Evolutionary conservation across 768 basidiomycete genomes (phyloP).

Genomic region (Lepiota brunneoincarnata): DNA sequence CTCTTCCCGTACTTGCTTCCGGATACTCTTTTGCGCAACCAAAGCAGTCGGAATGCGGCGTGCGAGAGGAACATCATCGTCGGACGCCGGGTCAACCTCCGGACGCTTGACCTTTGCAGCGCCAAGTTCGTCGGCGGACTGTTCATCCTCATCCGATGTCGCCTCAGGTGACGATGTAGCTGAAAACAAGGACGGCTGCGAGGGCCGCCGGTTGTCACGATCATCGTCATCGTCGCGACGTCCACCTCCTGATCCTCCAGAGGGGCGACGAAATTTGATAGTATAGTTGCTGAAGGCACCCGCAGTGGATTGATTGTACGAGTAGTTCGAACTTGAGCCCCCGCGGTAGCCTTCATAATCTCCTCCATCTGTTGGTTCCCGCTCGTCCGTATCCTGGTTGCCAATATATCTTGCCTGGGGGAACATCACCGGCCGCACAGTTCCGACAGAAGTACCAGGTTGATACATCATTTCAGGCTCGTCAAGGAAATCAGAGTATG

Average conservation of each 20-base stretch:
- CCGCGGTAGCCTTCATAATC: slow-evolving; percentile 11
- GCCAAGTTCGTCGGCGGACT: slow-evolving; percentile 9
- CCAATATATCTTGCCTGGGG: slow-evolving; percentile 12
- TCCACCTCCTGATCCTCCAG: slow-evolving; percentile 18
- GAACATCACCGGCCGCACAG: slow-evolving; percentile 34
- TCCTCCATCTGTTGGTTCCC: neutral
- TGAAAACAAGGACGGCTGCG: slow-evolving; percentile 6
- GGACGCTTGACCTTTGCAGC: slow-evolving; percentile 1
- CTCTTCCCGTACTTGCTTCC: slow-evolving; percentile 69
- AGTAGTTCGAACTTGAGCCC: neutral
- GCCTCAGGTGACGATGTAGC: slow-evolving; percentile 24
- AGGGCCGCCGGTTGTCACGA: slow-evolving; percentile 30
- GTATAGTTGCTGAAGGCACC: neutral
- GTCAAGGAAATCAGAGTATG: slow-evolving; percentile 7
- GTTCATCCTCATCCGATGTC: slow-evolving; percentile 40
- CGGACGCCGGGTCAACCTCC: slow-evolving; percentile 24
- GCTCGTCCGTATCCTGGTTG: neutral
- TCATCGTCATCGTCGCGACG: slow-evolving; percentile 38
- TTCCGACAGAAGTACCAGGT: slow-evolving; percentile 42
- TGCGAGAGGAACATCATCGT: slow-evolving; percentile 84
- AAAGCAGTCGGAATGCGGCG: slow-evolving; percentile 81
- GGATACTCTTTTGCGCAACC: slow-evolving; percentile 77
- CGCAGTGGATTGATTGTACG: neutral
- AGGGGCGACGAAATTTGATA: neutral
- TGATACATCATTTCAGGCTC: slow-evolving; percentile 27